Conservation (phyloP, 2,329 filamentous ascomycete species). For the Cladosporium sp. region DNA sequence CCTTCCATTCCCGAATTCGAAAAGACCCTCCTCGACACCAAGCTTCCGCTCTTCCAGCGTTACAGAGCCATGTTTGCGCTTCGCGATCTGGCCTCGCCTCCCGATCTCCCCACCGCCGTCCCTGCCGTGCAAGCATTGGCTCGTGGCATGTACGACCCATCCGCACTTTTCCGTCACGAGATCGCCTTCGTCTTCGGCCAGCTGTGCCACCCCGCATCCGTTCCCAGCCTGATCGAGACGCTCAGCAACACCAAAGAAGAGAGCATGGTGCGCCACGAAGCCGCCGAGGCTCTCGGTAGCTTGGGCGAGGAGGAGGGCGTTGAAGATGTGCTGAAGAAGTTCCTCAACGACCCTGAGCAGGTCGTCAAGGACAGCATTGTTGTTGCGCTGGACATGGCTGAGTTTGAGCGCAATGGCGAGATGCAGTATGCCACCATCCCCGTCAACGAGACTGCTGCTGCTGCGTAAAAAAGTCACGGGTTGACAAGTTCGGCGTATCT, state of each 20-base stretch:
- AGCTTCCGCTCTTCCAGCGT: constrained; percentile 76
- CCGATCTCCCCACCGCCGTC: constrained; percentile 80
- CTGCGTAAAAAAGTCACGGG: background rate
- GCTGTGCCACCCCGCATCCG: constrained; percentile 91
- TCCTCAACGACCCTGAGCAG: constrained; percentile 83
- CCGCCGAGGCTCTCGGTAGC: constrained; percentile 90
- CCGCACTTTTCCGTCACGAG: constrained; percentile 93
- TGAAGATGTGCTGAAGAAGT: constrained; percentile 74
- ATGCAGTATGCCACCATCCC: constrained; percentile 90
- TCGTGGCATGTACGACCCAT: constrained; percentile 76
- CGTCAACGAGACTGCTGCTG: constrained; percentile 14
- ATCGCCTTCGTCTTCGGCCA: constrained; percentile 98
- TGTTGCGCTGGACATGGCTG: constrained; percentile 95
- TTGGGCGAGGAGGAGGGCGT: constrained; percentile 91
- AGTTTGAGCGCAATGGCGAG: constrained; percentile 86
- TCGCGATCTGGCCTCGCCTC: constrained; percentile 88
- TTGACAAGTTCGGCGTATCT: background rate
- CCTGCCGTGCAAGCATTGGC: constrained; percentile 84
- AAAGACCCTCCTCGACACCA: constrained; percentile 71
- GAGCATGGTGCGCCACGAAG: constrained; percentile 97
- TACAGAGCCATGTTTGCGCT: constrained; percentile 98
- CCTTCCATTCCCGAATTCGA: constrained; percentile 69
- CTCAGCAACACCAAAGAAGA: constrained; percentile 76
- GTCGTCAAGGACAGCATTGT: constrained; percentile 93
- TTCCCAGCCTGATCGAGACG: constrained; percentile 75